Base-by-base conservation (phyloP, 2,329 filamentous ascomycete species). In the Geosmithia putterillii region DNA sequence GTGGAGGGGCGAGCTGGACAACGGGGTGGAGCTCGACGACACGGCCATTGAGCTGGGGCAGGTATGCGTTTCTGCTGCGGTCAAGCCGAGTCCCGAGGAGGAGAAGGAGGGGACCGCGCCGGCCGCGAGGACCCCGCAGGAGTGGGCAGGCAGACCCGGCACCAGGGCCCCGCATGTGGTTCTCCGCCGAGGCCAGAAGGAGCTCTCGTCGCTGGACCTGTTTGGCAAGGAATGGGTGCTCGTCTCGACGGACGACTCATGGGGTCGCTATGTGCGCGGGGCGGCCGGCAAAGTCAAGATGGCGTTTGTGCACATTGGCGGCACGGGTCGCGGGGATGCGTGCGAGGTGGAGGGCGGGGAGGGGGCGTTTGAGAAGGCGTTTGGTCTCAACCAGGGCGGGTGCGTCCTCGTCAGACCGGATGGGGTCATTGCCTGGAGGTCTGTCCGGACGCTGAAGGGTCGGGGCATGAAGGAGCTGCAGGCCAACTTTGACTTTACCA, bases 101-200 rank as follows among this genome's bases (percentile, higher is more conserved):
- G n/a, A 40, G n/a, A 41, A 46, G 28, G 41, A 38, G 4, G 40
- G 22, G 9, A 25, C 9, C 36, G 42, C 47, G 34, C 46, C 45
- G 1, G 42, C 40, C 0, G 51, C 53, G 0, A 44, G 44, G 43
- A 38, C 43, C 15, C 49, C 51, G 0, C 49, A 52, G 21, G 52
- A 53, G 41, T 54, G 52, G 51, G 47, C 44, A 12, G 52, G 51
- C 1, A 49, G 51, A 10, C 44, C 52, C 18, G 52, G 52, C 1
- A 54, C 50, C 1, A 40, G 52, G 28, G 52, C 50, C 14, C 47
- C 52, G 3, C 48, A 54, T 17, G 42, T 54, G 2, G n/a, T 20
- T 3, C 15, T 54, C 15, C 23, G 17, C n/a, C 43, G 3, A 19
- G 38, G 18, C 20, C 10, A 12, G 10, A n/a, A 42, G 15, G 19